Conservation (phyloP, 163 green algal species). For the Scenedesmus sp. region DNA sequence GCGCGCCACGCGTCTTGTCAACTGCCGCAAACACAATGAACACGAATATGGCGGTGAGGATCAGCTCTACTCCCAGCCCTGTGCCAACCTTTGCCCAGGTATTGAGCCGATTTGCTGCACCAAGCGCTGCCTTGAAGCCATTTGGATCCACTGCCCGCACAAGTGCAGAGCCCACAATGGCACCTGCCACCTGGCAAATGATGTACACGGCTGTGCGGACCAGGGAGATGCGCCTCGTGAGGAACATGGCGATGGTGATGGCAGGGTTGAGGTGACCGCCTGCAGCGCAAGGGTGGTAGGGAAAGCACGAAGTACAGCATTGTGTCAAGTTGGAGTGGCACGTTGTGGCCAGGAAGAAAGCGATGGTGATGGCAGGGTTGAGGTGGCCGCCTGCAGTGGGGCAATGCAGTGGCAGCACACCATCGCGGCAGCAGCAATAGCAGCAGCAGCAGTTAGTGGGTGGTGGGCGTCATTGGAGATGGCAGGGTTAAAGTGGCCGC, state of each 20-base stretch:
- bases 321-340: neutral
- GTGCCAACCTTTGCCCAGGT: constrained; percentile 5
- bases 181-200: constrained; percentile 25
- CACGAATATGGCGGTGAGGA: constrained; percentile 35
- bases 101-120: constrained; percentile 32
- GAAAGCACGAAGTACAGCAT: no score
- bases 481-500: no score
- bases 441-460: no score
- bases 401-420: no score
- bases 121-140: constrained; percentile 13
- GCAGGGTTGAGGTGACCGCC: constrained; percentile 39
- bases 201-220: constrained; percentile 7
- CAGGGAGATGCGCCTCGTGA: constrained; percentile 4
- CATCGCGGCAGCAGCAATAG: no score
- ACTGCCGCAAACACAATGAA: constrained; percentile 36
- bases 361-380: neutral
- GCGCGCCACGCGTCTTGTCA: constrained; percentile 5
- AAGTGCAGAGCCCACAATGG: constrained; percentile 33
- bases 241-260: constrained; percentile 37
- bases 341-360: neutral
- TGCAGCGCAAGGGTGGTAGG: neutral
- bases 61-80: neutral
- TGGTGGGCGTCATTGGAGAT: no score
- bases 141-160: constrained; percentile 11
- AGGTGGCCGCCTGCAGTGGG: no score